A percentile compares a stretch with the other conserved stretches of the same genome.
Conservation (phyloP, 2,329 filamentous ascomycete species). For the Colletotrichum theobromicola region DNA sequence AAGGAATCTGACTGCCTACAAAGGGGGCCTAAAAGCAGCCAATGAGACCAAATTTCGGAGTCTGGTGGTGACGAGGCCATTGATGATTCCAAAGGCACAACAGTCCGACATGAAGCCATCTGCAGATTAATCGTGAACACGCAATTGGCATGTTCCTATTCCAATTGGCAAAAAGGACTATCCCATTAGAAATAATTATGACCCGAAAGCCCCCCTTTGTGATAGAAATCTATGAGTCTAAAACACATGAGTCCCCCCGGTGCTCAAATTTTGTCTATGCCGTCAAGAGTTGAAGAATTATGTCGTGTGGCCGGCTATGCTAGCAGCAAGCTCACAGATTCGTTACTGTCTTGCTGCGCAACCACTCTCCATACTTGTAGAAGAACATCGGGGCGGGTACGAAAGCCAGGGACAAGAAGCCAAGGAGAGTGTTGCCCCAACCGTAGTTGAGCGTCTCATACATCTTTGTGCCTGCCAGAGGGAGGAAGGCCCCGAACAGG, state of each 20-base stretch:
- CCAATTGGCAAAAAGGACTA: background rate
- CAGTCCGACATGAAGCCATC: background rate
- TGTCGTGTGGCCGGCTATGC: background rate
- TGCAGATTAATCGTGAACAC: background rate
- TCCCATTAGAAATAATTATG: background rate
- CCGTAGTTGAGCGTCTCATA: constrained; percentile 18
- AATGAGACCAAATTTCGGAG: background rate
- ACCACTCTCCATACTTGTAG: constrained; percentile 28
- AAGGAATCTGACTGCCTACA: background rate
- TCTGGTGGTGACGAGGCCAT: background rate
- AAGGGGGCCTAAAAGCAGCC: background rate
- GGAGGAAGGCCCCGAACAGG: constrained; percentile 14
- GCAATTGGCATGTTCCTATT: background rate
- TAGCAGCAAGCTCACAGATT: constrained; percentile 35
- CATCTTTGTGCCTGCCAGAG: constrained; percentile 10
- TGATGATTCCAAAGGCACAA: background rate
- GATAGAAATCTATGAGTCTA: background rate
- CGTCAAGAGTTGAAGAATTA: background rate
- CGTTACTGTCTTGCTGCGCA: constrained; percentile 43
- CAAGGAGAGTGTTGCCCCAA: constrained; percentile 23
- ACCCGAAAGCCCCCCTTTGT: background rate
- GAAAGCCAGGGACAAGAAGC: constrained; percentile 12
- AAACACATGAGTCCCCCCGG: background rate
- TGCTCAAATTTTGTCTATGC: background rate
- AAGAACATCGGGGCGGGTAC: background rate